A percentile compares a stretch with the other conserved stretches of the same genome.
Conservation (phyloP, 2,329 filamentous ascomycete genomes). For the Monilinia vaccinii-corymbosi region DNA sequence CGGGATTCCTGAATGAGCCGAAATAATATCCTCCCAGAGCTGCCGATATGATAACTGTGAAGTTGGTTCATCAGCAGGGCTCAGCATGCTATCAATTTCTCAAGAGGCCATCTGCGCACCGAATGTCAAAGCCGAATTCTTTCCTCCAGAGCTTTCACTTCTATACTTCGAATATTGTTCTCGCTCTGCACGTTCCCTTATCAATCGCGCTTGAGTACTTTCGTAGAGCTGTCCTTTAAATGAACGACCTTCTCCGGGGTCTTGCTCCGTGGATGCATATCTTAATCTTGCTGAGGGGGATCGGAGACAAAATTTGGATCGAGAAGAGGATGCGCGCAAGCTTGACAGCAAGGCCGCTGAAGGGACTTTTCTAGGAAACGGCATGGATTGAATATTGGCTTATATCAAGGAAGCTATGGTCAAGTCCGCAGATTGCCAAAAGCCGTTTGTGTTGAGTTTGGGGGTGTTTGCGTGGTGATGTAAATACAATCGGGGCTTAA, state of each 20-base stretch:
- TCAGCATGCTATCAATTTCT: conserved; percentile 2
- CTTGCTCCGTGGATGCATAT: conserved; percentile 23
- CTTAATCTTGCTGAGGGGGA: conserved; percentile 11
- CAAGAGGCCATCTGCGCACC: conserved; percentile 32
- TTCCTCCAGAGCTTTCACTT: conserved; percentile 32
- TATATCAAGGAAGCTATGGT: not conserved
- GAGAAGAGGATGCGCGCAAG: conserved; percentile 12
- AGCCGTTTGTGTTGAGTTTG: not conserved
- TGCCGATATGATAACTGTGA: conserved; percentile 23
- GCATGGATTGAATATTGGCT: conserved; percentile 16
- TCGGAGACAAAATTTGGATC: conserved; percentile 17
- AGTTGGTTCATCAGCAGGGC: conserved; percentile 1
- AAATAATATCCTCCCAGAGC: conserved; percentile 41
- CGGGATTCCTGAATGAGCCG: conserved; percentile 45
- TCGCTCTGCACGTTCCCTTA: conserved; percentile 45
- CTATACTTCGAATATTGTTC: conserved; percentile 39
- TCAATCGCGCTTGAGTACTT: conserved; percentile 45
- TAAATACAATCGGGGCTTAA: not conserved
- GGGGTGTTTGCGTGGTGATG: not conserved
- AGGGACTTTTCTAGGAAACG: conserved; percentile 17
- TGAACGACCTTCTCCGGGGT: conserved; percentile 20
- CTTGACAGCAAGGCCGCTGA: conserved; percentile 21
- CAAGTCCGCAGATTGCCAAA: not conserved
- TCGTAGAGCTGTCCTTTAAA: conserved; percentile 54
- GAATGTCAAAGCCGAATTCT: conserved; percentile 45